phyloP scores from a whole-genome alignment of 495 filamentous ascomycete genomes.

The Penicillium coffeae region DNA sequence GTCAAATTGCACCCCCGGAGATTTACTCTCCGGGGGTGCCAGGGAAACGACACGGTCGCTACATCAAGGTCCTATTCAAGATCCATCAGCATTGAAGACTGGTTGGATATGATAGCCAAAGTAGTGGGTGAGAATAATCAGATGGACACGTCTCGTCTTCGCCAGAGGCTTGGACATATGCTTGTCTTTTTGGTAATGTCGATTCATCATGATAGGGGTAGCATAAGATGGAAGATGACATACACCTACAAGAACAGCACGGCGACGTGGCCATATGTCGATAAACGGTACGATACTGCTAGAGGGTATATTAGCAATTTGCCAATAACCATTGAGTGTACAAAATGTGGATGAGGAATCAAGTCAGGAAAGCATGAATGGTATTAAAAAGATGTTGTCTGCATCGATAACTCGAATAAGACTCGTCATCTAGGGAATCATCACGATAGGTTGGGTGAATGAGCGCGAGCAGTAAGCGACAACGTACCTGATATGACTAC shows the following conservation, averaged over 20 bases:
- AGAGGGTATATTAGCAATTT: constrained; percentile 23
- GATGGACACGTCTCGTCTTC: constrained; percentile 50
- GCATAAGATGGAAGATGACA: constrained; percentile 16
- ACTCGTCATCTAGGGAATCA: constrained; percentile 60
- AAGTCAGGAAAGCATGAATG: constrained; percentile 58
- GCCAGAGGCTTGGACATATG: constrained; percentile 56
- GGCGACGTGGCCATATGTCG: background rate
- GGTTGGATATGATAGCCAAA: constrained; percentile 14
- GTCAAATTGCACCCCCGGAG: constrained; percentile 31
- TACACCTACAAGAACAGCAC: constrained; percentile 26
- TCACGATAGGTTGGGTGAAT: constrained; percentile 33
- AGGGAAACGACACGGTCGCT: background rate
- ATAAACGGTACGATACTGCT: constrained; percentile 9
- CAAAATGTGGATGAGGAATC: constrained; percentile 3
- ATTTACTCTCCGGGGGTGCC: too few species aligned
- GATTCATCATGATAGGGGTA: constrained; percentile 44
- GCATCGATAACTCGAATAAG: constrained; percentile 60
- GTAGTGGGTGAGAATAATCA: constrained; percentile 33
- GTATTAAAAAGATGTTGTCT: constrained; percentile 52
- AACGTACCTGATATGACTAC: constrained; percentile 16
- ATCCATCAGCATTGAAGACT: constrained; percentile 29
- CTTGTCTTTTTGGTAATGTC: constrained; percentile 52
- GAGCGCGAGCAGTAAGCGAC: constrained; percentile 9
- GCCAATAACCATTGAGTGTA: constrained; percentile 12
- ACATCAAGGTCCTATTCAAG: constrained; percentile 7